Evolutionary conservation across 805 yeast genomes (phyloP).

Genomic region (Hemisphaericaspora nanyangensis): DNA sequence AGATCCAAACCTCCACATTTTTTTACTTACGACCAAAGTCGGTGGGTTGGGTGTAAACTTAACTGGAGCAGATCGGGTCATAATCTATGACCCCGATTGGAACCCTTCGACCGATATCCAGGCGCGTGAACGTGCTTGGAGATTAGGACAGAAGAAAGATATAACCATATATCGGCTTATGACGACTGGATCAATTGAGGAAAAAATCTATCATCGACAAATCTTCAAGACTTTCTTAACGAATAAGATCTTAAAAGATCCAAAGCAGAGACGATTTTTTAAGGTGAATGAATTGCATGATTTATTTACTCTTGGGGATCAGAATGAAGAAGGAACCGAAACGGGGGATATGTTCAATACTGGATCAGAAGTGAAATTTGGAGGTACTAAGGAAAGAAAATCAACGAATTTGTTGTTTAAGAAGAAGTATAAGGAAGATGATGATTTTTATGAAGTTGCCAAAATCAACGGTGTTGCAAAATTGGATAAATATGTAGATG

Average conservation of each 20-base stretch:
- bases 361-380: constrained; percentile 32
- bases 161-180: constrained; percentile 87
- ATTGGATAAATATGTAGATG: constrained; percentile 58
- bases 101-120: constrained; percentile 97
- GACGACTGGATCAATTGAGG: constrained; percentile 95
- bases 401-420: constrained; percentile 25
- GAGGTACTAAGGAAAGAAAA: constrained; percentile 30
- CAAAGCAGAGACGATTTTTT: constrained; percentile 89
- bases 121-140: constrained; percentile 96
- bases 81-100: constrained; percentile 97
- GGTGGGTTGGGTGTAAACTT: constrained; percentile 94
- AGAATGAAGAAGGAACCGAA: constrained; percentile 59
- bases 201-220: constrained; percentile 93
- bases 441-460: constrained; percentile 65
- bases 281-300: constrained; percentile 91
- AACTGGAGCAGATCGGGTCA: constrained; percentile 93
- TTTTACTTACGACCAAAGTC: constrained; percentile 86
- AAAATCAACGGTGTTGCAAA: constrained; percentile 69
- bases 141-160: constrained; percentile 90
- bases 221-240: constrained; percentile 93
- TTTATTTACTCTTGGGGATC: constrained; percentile 80
- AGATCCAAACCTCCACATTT: constrained; percentile 54
- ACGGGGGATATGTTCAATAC: constrained; percentile 62
- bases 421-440: constrained; percentile 42
- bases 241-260: constrained; percentile 90